Base-by-base conservation (phyloP, 352 stramenopile species). In the Hyaloperonospora brassicae region DNA sequence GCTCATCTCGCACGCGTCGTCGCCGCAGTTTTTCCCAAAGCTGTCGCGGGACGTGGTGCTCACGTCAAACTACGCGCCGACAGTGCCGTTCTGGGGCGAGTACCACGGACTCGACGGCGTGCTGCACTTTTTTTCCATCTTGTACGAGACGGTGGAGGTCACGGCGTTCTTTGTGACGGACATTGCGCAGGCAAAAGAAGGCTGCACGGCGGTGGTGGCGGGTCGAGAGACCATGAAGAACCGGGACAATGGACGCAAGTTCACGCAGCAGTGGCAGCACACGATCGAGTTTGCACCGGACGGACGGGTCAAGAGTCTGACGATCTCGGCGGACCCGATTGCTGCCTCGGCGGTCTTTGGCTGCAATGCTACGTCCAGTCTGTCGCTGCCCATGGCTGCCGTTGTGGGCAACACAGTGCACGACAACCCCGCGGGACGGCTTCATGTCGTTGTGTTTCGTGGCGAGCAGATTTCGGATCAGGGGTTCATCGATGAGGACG, bases 161-260 rank as follows among this genome's bases (percentile, higher is more conserved):
- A 92, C 83, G 22, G 77, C 80, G 27, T 95, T 95, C 57, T 92
- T 92, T 50, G 84, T 95, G 24, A 93, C 82, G 13, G 82, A 95
- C 59, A 92, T 95, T 53, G 84, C 84, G 6, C 84, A 93, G 55
- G 77, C 80, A 10, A 88, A 87, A 31, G 82, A 89, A 54, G 84
- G 84, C 21, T 86, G 68, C 57, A 93, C 82, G 4, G 84, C 84
- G 0, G 82, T 95, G 5, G 82, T 95, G 0, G 80, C 82, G 12
- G 84, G 84, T 4, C 67, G 84, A 27, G 84, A 95, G 55, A 95
- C 84, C 14, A 93, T 95, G 82, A 90, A 90, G 58, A 95, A 93
- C 59, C 70, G 82, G 52, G 77, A 90, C 59, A 95, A 93, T 47
- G 77, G 78, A 27, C 80, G 84, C 55, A 92, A 89, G 57, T 95